Percentiles rank a stretch among this genome's conserved stretches.
Evolutionary conservation across 129 eudicot genomes (phyloP).

Genomic region (Helianthus annuus): DNA sequence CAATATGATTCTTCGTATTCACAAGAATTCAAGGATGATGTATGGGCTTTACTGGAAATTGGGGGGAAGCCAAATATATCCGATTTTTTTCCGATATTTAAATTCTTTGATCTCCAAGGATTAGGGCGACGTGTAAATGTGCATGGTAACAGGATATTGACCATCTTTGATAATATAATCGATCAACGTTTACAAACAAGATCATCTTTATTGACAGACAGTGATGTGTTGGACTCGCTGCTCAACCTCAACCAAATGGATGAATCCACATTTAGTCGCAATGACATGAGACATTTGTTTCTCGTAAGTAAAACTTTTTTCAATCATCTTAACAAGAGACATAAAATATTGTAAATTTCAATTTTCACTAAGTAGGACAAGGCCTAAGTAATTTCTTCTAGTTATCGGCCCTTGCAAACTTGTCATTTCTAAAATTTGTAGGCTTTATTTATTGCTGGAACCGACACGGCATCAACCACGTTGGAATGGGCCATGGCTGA

Average conservation of each 20-base stretch:
- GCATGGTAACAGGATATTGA: conserved; percentile 11
- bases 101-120: conserved; percentile 37
- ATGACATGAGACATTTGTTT: conserved; percentile 22
- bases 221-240: conserved; percentile 27
- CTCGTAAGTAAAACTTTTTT: conserved; percentile 1
- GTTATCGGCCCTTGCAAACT: too few species aligned
- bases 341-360: too few species aligned
- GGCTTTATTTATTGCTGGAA: conserved; percentile 33
- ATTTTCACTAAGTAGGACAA: too few species aligned
- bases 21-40: conserved; percentile 29
- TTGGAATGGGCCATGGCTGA: conserved; percentile 10
- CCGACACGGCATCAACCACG: too few species aligned
- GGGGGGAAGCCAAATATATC: conserved; percentile 29
- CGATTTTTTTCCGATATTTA: conserved; percentile 28
- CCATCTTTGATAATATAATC: conserved; percentile 18
- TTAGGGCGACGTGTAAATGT: not conserved
- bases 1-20: not conserved
- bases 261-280: conserved; percentile 5
- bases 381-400: too few species aligned
- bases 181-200: conserved; percentile 18
- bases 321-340: not conserved
- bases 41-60: conserved; percentile 17
- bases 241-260: conserved; percentile 14
- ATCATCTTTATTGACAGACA: not conserved
- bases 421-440: conserved; percentile 2